Conservation (phyloP, 179 eudicot species). For the Patellifolia procumbens region DNA sequence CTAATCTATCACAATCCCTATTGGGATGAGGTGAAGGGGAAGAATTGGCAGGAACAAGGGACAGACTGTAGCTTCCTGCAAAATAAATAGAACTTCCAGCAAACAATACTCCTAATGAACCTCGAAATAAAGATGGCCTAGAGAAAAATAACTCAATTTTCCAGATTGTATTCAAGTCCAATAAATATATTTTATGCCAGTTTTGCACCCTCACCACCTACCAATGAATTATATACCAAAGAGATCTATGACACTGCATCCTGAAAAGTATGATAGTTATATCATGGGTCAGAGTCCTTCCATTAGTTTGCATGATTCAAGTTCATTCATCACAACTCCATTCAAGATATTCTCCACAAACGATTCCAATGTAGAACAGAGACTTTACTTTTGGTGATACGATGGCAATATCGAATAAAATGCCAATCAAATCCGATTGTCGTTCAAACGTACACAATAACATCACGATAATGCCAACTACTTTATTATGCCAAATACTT, state of each 20-base stretch:
- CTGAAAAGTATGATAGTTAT: neutral
- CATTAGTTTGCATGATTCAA: too few species aligned
- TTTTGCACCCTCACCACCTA: neutral
- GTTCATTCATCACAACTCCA: neutral
- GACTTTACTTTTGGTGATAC: neutral
- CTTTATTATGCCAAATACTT: too few species aligned
- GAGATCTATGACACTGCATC: neutral
- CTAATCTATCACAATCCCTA: neutral
- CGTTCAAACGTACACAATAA: neutral
- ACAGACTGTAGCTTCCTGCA: neutral
- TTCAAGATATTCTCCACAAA: neutral
- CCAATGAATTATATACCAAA: too few species aligned
- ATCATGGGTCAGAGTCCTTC: neutral
- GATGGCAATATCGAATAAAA: neutral
- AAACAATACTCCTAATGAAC: neutral
- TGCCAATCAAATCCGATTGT: neutral
- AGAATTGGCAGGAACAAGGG: neutral
- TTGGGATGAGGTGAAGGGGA: neutral
- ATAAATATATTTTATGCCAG: neutral
- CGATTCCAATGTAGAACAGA: neutral
- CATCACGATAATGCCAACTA: too few species aligned
- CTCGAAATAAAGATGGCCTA: neutral
- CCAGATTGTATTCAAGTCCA: neutral
- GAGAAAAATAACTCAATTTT: neutral
- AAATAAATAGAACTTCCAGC: neutral